phyloP scores from a whole-genome alignment of 352 stramenopile species.

The Phytophthora macrochlamydospora region DNA sequence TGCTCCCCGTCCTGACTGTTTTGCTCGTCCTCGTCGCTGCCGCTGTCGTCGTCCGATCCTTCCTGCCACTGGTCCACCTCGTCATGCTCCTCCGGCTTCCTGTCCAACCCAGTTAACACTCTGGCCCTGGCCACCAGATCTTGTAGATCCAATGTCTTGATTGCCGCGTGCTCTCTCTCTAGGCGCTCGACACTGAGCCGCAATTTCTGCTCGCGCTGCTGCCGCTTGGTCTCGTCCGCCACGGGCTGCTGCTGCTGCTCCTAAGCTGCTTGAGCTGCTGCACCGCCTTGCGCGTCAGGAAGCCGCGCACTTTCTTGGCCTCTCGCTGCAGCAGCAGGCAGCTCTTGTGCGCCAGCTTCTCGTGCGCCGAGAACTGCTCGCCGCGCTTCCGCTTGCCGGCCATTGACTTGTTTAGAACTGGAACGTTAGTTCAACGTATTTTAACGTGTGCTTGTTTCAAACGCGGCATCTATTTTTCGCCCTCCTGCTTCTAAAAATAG shows the following conservation, averaged over 20 bases:
- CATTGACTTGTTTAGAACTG: constrained; percentile 27
- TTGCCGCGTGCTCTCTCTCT: constrained; percentile 56
- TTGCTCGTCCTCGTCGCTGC: constrained; percentile 16
- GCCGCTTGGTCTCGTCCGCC: constrained; percentile 41
- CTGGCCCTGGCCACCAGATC: constrained; percentile 49
- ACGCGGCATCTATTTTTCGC: constrained; percentile 14
- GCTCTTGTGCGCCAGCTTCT: constrained; percentile 80
- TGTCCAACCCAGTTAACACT: constrained; percentile 49
- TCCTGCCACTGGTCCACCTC: constrained; percentile 25
- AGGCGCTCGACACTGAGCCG: constrained; percentile 41
- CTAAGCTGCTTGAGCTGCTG: constrained; percentile 76
- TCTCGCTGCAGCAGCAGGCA: constrained; percentile 71
- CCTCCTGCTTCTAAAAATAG: constrained; percentile 12
- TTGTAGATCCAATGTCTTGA: constrained; percentile 66
- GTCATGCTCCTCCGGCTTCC: constrained; percentile 23
- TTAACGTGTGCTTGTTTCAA: not conserved
- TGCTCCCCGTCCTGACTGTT: constrained; percentile 6
- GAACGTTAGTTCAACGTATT: not conserved
- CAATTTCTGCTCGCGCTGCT: constrained; percentile 53
- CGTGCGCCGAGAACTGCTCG: constrained; percentile 55
- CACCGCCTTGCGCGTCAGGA: constrained; percentile 68
- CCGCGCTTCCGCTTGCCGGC: constrained; percentile 55
- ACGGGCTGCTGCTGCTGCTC: constrained; percentile 35
- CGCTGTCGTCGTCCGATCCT: constrained; percentile 21
- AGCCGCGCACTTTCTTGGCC: constrained; percentile 73